Conservation (phyloP, 2,329 filamentous ascomycete genomes). For the Hypoxylon sp. region DNA sequence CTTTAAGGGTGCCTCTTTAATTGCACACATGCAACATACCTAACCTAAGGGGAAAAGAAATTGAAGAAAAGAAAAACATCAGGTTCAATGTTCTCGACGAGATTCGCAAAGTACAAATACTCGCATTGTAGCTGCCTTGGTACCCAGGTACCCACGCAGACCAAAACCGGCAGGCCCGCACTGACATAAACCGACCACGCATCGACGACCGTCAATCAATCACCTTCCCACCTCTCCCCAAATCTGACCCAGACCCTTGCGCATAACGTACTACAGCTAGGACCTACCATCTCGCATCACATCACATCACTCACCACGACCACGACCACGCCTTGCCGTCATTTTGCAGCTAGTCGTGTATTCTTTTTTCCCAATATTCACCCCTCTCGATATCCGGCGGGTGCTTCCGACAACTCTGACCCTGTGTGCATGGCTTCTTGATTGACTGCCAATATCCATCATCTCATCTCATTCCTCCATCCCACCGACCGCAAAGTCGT, state of each 20-base stretch:
- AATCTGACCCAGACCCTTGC: slow-evolving; percentile 40
- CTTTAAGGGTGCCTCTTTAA: neutral
- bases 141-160: slow-evolving; percentile 6
- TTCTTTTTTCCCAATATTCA: slow-evolving; percentile 22
- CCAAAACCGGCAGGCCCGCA: slow-evolving; percentile 40
- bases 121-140: neutral
- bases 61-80: neutral
- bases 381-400: slow-evolving; percentile 34
- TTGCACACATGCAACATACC: neutral
- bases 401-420: slow-evolving; percentile 35
- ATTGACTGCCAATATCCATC: slow-evolving; percentile 30
- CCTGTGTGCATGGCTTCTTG: slow-evolving; percentile 35
- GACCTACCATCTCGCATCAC: slow-evolving; percentile 31
- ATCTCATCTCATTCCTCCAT: slow-evolving; percentile 32
- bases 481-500: slow-evolving; percentile 40
- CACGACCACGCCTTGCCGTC: slow-evolving; percentile 40
- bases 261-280: slow-evolving; percentile 38
- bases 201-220: slow-evolving; percentile 31
- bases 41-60: neutral
- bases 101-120: neutral
- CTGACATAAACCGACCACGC: slow-evolving; percentile 42
- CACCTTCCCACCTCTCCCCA: slow-evolving; percentile 36
- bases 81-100: neutral
- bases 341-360: slow-evolving; percentile 43
- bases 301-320: slow-evolving; percentile 40